Percentiles rank a stretch among this genome's conserved stretches.
Conservation (phyloP, 164 flowering plant genomes). For the Buxus sempervirens region DNA sequence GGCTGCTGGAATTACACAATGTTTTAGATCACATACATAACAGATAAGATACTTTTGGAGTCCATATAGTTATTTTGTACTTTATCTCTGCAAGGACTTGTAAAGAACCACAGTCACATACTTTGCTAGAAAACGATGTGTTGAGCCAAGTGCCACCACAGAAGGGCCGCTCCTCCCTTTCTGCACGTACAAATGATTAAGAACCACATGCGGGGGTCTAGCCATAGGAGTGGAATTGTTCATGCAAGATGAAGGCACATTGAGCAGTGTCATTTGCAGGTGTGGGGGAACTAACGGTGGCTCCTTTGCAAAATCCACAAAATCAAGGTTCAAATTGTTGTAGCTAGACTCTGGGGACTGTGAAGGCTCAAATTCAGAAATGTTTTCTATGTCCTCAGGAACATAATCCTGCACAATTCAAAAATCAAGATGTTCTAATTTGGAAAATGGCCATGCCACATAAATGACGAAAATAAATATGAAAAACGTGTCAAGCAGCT, state of each 20-base stretch:
- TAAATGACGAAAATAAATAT: no score
- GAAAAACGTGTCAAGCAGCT: no score
- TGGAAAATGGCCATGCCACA: not conserved
- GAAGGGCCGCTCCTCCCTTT: constrained; percentile 71
- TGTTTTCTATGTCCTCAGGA: constrained; percentile 80
- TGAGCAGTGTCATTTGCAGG: constrained; percentile 73
- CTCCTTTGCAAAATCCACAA: constrained; percentile 85
- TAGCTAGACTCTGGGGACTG: constrained; percentile 91
- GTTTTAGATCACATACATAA: constrained; percentile 1
- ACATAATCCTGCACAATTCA: constrained; percentile 67
- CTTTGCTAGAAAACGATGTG: constrained; percentile 71
- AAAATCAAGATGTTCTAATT: not conserved
- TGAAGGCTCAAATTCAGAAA: constrained; percentile 88
- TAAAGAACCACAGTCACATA: constrained; percentile 90
- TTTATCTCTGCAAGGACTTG: constrained; percentile 75
- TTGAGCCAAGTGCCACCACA: constrained; percentile 88
- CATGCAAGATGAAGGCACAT: constrained; percentile 46
- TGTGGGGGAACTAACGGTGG: constrained; percentile 89
- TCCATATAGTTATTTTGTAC: not conserved
- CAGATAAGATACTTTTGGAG: constrained; percentile 1
- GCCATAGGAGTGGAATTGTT: constrained; percentile 39
- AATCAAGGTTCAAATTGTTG: constrained; percentile 45
- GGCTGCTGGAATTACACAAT: no score
- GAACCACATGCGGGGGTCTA: constrained; percentile 80
- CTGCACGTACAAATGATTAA: constrained; percentile 92